These are phyloP conservation scores for Babesia ovis DNA, from an alignment of 169 alveolate species.

Conservation along the genomic window DNA sequence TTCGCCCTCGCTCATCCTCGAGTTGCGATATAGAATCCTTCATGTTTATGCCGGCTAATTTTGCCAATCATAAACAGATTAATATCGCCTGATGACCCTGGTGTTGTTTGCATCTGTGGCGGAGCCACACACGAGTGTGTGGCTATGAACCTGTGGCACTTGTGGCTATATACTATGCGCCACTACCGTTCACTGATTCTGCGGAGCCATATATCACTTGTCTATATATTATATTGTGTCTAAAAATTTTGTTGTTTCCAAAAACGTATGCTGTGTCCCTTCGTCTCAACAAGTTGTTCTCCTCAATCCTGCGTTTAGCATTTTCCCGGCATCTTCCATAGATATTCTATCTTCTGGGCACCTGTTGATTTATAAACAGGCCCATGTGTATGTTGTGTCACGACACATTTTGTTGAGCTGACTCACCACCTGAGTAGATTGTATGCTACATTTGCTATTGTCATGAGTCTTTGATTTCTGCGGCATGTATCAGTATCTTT, in stretches of 20 bases:
- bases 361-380: background rate
- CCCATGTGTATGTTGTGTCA: background rate
- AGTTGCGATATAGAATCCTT: slow-evolving; percentile 64
- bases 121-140: slow-evolving; percentile 27
- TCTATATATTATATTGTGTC: too few species aligned
- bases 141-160: slow-evolving; percentile 3
- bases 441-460: slow-evolving; percentile 38
- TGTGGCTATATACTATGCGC: background rate
- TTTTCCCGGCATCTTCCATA: slow-evolving; percentile 24
- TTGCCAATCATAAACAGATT: background rate
- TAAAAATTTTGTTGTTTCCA: too few species aligned
- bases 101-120: background rate
- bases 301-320: slow-evolving; percentile 17
- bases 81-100: background rate
- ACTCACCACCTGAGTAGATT: slow-evolving; percentile 32
- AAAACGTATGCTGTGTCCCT: background rate
- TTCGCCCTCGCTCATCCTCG: slow-evolving; percentile 43
- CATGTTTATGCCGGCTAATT: background rate
- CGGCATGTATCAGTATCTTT: background rate
- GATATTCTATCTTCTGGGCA: slow-evolving; percentile 43
- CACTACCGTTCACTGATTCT: background rate
- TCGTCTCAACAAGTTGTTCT: background rate
- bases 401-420: too few species aligned
- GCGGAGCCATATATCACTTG: too few species aligned
- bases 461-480: slow-evolving; percentile 31